phyloP scores from a whole-genome alignment of 1,139 yeast genomes.

The Suhomyces bribrorum region DNA sequence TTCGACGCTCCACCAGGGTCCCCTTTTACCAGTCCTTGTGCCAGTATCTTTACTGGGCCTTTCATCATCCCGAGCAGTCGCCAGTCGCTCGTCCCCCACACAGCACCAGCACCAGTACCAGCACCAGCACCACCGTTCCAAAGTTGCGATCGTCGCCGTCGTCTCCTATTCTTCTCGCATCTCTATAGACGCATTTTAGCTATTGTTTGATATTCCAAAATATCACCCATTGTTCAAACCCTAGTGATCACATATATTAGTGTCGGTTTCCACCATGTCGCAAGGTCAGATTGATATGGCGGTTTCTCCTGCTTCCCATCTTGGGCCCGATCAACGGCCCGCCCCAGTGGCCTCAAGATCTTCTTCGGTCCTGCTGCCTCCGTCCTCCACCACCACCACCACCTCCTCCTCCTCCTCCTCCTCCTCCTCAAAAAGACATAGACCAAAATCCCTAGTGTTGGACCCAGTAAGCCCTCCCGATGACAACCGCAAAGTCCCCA shows the following conservation, averaged over 20 bases:
- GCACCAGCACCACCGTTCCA: neutral
- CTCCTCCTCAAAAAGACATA: slow-evolving; percentile 21
- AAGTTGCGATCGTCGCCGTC: slow-evolving; percentile 1
- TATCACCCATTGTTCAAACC: slow-evolving; percentile 1
- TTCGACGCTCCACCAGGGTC: too few species aligned
- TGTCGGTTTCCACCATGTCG: slow-evolving; percentile 15
- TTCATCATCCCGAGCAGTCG: neutral
- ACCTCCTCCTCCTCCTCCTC: neutral
- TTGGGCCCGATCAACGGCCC: slow-evolving; percentile 4
- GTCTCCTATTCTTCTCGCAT: slow-evolving; percentile 1
- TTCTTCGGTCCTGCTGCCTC: slow-evolving; percentile 7
- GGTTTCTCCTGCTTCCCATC: slow-evolving; percentile 10
- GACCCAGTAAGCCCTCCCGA: slow-evolving; percentile 14
- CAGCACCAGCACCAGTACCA: neutral
- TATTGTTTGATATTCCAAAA: neutral
- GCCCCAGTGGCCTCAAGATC: slow-evolving; percentile 3
- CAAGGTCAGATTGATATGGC: slow-evolving; percentile 23
- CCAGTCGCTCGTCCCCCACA: neutral
- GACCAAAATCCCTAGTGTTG: slow-evolving; percentile 29
- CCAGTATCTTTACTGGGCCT: too few species aligned
- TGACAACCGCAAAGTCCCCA: neutral
- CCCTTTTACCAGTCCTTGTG: neutral
- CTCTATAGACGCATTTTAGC: slow-evolving; percentile 1
- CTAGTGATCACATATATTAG: neutral
- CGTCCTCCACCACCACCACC: neutral